Conservation (phyloP, 2,329 filamentous ascomycete species). For the Ophiocordyceps camponoti-floridani region DNA sequence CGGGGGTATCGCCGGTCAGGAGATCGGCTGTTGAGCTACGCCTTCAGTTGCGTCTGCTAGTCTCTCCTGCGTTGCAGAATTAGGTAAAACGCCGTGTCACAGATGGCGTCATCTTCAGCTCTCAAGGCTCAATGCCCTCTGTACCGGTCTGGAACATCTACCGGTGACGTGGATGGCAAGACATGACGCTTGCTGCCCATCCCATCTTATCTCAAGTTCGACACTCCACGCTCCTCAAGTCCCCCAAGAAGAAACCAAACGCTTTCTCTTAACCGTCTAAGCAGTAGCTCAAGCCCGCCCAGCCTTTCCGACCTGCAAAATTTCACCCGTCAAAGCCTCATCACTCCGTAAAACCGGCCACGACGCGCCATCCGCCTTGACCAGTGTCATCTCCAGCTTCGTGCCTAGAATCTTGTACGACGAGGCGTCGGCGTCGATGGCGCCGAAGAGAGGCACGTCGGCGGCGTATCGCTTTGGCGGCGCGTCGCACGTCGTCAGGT, state of each 20-base stretch:
- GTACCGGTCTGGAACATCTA: no score
- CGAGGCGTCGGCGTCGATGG: constrained; percentile 59
- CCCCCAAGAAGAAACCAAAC: background rate
- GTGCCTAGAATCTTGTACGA: constrained; percentile 71
- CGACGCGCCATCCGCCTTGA: constrained; percentile 52
- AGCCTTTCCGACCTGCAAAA: constrained; percentile 76
- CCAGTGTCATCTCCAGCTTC: constrained; percentile 68
- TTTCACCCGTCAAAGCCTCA: constrained; percentile 51
- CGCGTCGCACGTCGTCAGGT: constrained; percentile 70
- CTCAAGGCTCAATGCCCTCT: no score
- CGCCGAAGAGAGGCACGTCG: constrained; percentile 55
- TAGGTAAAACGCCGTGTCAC: no score
- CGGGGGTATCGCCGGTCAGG: no score
- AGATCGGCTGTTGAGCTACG: no score
- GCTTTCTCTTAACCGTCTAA: background rate
- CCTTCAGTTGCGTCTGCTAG: no score
- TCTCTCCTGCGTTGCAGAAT: no score
- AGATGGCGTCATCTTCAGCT: no score
- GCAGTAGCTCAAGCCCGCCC: constrained; percentile 18
- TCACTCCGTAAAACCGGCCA: constrained; percentile 78
- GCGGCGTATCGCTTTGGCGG: constrained; percentile 61
- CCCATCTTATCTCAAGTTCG: no score
- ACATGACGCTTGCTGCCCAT: background rate
- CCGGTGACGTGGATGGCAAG: no score
- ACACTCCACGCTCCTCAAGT: no score